A percentile compares a stretch with the other conserved stretches of the same genome.
phyloP scores from a whole-genome alignment of 176 grass and related monocot genomes.

The Poa annua region DNA sequence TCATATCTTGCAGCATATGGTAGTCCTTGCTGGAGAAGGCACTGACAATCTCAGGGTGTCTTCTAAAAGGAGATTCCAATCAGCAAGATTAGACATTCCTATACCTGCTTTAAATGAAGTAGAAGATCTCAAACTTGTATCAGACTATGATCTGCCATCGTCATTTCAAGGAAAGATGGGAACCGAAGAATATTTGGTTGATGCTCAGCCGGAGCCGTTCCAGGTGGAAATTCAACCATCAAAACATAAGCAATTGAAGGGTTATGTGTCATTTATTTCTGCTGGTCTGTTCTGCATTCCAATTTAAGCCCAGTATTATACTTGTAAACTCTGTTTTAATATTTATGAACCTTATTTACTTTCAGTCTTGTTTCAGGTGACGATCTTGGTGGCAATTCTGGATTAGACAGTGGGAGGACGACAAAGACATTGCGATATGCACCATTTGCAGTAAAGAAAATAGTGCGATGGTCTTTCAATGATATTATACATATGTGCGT shows the following conservation, averaged over 20 bases:
- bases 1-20: constrained; percentile 69
- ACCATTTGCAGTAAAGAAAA: constrained; percentile 46
- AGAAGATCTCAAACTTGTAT: constrained; percentile 47
- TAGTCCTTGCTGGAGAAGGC: constrained; percentile 51
- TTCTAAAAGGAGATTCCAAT: constrained; percentile 51
- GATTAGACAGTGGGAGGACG: constrained; percentile 39
- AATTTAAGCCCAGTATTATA: constrained; percentile 10
- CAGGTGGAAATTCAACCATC: constrained; percentile 35
- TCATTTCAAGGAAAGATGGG: constrained; percentile 37
- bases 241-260: constrained; percentile 39
- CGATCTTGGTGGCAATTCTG: constrained; percentile 41
- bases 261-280: constrained; percentile 33
- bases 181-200: constrained; percentile 34
- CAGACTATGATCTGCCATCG: constrained; percentile 26
- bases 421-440: constrained; percentile 32
- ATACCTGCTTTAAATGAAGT: constrained; percentile 58
- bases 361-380: constrained; percentile 47
- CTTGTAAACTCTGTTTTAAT: constrained; percentile 6
- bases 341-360: constrained; percentile 48
- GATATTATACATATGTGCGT: constrained; percentile 74
- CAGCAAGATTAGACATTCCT: constrained; percentile 85
- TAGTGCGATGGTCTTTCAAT: constrained; percentile 84
- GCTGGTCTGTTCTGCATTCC: constrained; percentile 40
- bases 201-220: constrained; percentile 34
- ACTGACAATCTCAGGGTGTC: constrained; percentile 55